phyloP scores from a whole-genome alignment of 1,284 basidiomycete genomes.

The Anthracocystis panici-leucophaei region DNA sequence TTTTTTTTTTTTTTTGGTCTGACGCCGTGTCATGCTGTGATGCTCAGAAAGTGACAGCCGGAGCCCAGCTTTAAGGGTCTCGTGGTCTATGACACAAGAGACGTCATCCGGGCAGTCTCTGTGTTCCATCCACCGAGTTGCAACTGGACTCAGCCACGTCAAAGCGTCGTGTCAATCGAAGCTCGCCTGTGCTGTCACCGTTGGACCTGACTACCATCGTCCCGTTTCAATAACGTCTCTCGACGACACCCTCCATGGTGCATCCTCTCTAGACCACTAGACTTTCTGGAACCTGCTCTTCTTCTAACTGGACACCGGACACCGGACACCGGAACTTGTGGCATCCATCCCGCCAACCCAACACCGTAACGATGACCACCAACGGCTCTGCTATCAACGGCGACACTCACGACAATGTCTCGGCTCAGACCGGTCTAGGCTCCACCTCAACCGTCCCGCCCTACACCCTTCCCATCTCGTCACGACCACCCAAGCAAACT shows the following conservation, averaged over 20 bases:
- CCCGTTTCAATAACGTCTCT: background rate
- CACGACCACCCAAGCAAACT: constrained; percentile 28
- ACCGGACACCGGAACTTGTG: background rate
- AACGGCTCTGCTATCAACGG: background rate
- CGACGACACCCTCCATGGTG: background rate
- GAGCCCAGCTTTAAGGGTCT: too few species aligned
- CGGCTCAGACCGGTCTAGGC: constrained; percentile 42
- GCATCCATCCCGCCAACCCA: background rate
- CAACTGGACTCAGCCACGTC: constrained; percentile 7
- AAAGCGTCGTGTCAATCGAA: background rate
- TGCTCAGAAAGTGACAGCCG: too few species aligned
- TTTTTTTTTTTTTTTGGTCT: too few species aligned
- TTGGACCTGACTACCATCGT: constrained; percentile 1
- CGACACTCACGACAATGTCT: constrained; percentile 9
- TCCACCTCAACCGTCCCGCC: constrained; percentile 9
- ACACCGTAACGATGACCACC: background rate
- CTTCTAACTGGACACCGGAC: background rate
- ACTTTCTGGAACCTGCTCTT: background rate
- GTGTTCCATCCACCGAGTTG: too few species aligned
- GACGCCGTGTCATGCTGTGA: too few species aligned
- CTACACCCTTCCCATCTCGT: constrained; percentile 48
- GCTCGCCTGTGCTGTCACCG: background rate
- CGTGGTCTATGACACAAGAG: too few species aligned
- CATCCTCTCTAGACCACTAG: constrained; percentile 5
- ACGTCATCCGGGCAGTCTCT: too few species aligned